phyloP scores from a whole-genome alignment of 257 asterid genomes.

The Solanum piurae region DNA sequence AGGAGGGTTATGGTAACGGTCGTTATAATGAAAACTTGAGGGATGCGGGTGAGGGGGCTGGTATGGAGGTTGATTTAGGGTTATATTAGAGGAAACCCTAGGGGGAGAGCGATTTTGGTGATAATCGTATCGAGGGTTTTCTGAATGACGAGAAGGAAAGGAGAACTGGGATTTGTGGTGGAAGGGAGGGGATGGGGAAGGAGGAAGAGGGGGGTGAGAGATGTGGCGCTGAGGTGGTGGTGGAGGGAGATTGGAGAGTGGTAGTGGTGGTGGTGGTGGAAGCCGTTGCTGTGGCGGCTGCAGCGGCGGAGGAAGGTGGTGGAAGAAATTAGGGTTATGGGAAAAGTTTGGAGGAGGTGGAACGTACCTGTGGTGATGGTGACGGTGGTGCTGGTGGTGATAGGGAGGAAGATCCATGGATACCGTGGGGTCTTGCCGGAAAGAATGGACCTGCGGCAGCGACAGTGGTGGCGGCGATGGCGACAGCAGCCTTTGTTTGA shows the following conservation, averaged over 20 bases:
- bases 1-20: background rate
- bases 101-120: conserved; percentile 14
- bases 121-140: conserved; percentile 26
- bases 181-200: conserved; percentile 7
- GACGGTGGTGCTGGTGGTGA: conserved; percentile 18
- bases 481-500: background rate
- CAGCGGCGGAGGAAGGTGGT: conserved; percentile 19
- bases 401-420: background rate
- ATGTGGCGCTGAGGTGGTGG: background rate
- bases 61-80: conserved; percentile 2
- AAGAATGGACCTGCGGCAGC: background rate
- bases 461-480: background rate
- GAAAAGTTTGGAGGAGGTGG: conserved; percentile 11
- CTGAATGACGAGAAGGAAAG: conserved; percentile 13
- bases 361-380: conserved; percentile 40
- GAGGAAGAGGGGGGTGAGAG: conserved; percentile 6
- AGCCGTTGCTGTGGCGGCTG: conserved; percentile 6
- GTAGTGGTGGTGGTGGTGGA: conserved; percentile 20
- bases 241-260: conserved; percentile 6
- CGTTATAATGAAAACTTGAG: background rate
- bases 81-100: conserved; percentile 4
- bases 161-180: conserved; percentile 17
- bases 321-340: conserved; percentile 10
- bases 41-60: background rate
- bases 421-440: background rate